These are phyloP conservation scores for Xylaria digitata DNA, from an alignment of 2,329 filamentous ascomycete species.

Conservation along the genomic window DNA sequence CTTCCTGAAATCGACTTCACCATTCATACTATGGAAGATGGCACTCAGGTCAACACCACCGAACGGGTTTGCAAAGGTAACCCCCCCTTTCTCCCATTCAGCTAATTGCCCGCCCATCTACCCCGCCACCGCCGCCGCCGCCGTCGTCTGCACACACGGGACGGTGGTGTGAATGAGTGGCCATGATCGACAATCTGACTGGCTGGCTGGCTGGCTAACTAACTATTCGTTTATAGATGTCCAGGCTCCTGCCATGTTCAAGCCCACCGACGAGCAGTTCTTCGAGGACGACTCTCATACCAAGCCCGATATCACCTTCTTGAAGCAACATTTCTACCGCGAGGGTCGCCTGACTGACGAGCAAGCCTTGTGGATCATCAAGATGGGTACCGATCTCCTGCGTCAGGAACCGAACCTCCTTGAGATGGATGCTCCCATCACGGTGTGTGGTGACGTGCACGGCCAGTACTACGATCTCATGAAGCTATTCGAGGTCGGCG, in stretches of 20 bases:
- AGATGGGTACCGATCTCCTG: slow-evolving; percentile 86
- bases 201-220: too few species aligned
- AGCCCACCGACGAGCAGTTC: slow-evolving; percentile 94
- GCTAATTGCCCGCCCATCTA: slow-evolving; percentile 26
- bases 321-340: slow-evolving; percentile 98
- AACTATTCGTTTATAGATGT: slow-evolving; percentile 72
- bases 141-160: background rate
- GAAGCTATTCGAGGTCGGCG: slow-evolving; percentile 99
- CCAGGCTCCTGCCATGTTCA: slow-evolving; percentile 93
- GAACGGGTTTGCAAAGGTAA: slow-evolving; percentile 99
- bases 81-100: slow-evolving; percentile 35
- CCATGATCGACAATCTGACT: slow-evolving; percentile 28
- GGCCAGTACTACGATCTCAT: slow-evolving; percentile 99
- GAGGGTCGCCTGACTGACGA: slow-evolving; percentile 97
- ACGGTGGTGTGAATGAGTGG: background rate
- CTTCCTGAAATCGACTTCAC: slow-evolving; percentile 98
- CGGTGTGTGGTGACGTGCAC: slow-evolving; percentile 97
- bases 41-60: slow-evolving; percentile 90
- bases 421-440: slow-evolving; percentile 99
- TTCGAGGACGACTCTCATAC: slow-evolving; percentile 84
- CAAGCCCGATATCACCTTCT: slow-evolving; percentile 92
- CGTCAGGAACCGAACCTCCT: slow-evolving; percentile 92
- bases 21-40: slow-evolving; percentile 98
- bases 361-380: slow-evolving; percentile 95
- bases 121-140: slow-evolving; percentile 37